These are phyloP conservation scores for Rhodomyrtus psidioides DNA, from an alignment of 441 rosid genomes.

Conservation along the genomic window DNA sequence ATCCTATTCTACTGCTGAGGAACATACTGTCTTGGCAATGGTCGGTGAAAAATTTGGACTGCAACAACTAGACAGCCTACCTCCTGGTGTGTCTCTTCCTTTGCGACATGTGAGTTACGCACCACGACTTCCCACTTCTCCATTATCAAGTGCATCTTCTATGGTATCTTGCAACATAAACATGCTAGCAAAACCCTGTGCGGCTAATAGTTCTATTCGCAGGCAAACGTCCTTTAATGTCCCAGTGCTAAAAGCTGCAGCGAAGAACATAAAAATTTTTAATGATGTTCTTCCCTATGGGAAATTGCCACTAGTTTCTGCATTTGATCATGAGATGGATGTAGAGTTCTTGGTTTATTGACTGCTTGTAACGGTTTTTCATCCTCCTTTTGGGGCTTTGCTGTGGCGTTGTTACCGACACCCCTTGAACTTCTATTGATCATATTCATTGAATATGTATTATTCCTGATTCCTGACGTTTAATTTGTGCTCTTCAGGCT, in stretches of 20 bases:
- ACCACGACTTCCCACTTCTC: not conserved
- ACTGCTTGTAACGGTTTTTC: not conserved
- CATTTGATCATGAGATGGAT: not conserved
- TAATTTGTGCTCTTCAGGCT: slow-evolving; percentile 45
- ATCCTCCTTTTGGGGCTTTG: not conserved
- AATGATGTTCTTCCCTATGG: not conserved
- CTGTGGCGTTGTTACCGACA: not conserved
- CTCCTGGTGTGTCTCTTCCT: slow-evolving; percentile 93
- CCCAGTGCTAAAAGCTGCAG: not conserved
- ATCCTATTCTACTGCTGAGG: slow-evolving; percentile 68
- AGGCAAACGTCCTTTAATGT: not conserved
- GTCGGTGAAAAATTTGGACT: slow-evolving; percentile 96
- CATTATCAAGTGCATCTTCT: not conserved
- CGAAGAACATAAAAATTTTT: not conserved
- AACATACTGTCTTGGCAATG: slow-evolving; percentile 89
- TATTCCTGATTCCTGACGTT: not conserved
- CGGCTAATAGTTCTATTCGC: not conserved
- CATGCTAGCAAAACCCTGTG: not conserved
- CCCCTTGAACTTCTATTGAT: not conserved
- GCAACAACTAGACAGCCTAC: slow-evolving; percentile 79
- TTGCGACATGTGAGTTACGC: slow-evolving; percentile 82
- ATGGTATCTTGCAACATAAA: not conserved
- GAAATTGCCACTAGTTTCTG: not conserved
- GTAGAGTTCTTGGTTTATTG: not conserved
- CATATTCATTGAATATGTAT: not conserved